Conservation (phyloP, 2,329 filamentous ascomycete species). For the Aspergillus vadensis region DNA sequence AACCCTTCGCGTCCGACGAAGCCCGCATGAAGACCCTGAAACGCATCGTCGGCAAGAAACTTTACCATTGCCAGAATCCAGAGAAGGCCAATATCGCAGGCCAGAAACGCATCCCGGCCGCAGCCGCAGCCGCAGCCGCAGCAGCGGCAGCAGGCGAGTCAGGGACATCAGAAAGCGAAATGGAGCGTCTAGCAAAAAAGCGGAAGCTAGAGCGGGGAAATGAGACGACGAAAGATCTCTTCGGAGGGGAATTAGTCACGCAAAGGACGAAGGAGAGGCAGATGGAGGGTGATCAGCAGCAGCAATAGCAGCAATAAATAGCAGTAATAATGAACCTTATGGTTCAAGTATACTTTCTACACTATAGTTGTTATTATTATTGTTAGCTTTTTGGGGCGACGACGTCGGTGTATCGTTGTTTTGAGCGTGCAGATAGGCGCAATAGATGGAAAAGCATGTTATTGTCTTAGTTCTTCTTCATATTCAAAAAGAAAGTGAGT, state of each 20-base stretch:
- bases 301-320: neutral
- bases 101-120: constrained; percentile 46
- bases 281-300: neutral
- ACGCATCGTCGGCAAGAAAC: constrained; percentile 53
- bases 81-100: constrained; percentile 48
- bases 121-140: constrained; percentile 25
- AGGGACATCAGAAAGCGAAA: constrained; percentile 38
- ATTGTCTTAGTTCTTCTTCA: neutral
- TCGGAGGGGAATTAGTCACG: constrained; percentile 41
- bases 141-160: constrained; percentile 22
- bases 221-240: constrained; percentile 33
- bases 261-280: constrained; percentile 33
- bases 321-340: no score
- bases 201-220: constrained; percentile 38
- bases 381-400: neutral
- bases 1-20: constrained; percentile 39
- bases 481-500: no score
- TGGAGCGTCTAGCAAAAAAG: constrained; percentile 44
- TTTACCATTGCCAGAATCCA: constrained; percentile 52
- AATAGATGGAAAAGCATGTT: neutral
- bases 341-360: no score
- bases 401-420: neutral
- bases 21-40: constrained; percentile 46
- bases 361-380: neutral
- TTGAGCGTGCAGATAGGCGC: neutral